phyloP scores from a whole-genome alignment of 805 yeast genomes.

The Candida tammaniensis region DNA sequence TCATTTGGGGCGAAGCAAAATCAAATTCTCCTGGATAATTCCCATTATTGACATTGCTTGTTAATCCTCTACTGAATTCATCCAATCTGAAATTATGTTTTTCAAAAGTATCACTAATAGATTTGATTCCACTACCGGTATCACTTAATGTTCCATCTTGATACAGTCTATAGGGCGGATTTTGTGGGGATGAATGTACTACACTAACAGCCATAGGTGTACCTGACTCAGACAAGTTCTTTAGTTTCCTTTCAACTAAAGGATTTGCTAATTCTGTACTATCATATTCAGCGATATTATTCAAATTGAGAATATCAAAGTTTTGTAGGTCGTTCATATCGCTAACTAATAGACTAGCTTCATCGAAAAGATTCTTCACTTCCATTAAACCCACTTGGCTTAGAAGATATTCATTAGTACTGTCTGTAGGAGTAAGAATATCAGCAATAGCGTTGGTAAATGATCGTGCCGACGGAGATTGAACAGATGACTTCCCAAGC shows the following conservation, averaged over 20 bases:
- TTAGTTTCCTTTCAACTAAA: constrained; percentile 4
- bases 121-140: constrained; percentile 2
- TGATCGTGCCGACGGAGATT: neutral
- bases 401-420: constrained; percentile 4
- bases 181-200: neutral
- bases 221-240: constrained; percentile 1
- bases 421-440: constrained; percentile 11
- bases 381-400: constrained; percentile 8
- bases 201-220: neutral
- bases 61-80: constrained; percentile 16
- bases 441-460: constrained; percentile 16
- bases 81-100: constrained; percentile 18
- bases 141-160: neutral
- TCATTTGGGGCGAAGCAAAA: constrained; percentile 9
- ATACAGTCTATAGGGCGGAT: neutral
- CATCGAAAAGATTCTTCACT: constrained; percentile 24
- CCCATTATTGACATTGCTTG: constrained; percentile 9
- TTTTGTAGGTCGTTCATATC: constrained; percentile 27
- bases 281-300: neutral
- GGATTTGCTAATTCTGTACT: constrained; percentile 1
- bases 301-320: constrained; percentile 9
- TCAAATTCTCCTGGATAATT: constrained; percentile 7
- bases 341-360: constrained; percentile 31
- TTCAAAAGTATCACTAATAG: constrained; percentile 16
- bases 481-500: neutral